Percentiles rank a stretch among this genome's conserved stretches.
Conservation (phyloP, 164 flowering plant species). For the Stephania yunnanensis region DNA sequence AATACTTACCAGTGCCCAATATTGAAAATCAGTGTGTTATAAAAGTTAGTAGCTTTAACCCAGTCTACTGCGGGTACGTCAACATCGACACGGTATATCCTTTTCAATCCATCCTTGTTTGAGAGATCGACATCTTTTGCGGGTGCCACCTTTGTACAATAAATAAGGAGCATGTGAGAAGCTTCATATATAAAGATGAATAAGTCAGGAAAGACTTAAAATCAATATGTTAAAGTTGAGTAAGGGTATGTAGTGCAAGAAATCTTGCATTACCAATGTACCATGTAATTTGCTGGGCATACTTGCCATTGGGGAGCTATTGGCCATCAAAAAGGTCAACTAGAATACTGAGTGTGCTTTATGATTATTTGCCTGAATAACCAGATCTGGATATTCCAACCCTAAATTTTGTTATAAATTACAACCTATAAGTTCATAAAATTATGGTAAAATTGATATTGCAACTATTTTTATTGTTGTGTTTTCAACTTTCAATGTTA, state of each 20-base stretch:
- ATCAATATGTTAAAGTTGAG: background rate
- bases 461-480: no score
- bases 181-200: background rate
- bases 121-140: conserved; percentile 25
- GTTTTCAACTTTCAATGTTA: background rate
- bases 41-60: conserved; percentile 60
- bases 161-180: conserved; percentile 40
- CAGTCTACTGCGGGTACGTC: conserved; percentile 94
- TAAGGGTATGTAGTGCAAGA: background rate
- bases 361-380: background rate
- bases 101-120: conserved; percentile 45
- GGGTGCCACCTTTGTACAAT: conserved; percentile 80
- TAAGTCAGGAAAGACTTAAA: background rate
- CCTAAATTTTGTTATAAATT: no score
- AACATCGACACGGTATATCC: conserved; percentile 73
- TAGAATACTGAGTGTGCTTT: background rate
- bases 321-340: background rate
- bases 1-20: conserved; percentile 88
- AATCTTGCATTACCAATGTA: background rate
- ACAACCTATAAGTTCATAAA: background rate
- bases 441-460: background rate
- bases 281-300: background rate
- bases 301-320: background rate
- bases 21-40: conserved; percentile 84
- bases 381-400: background rate